Percentiles rank a stretch among this genome's conserved stretches.
These are phyloP conservation scores for Rehmannia glutinosa DNA, from an alignment of 257 asterid species.

Conservation along the genomic window DNA sequence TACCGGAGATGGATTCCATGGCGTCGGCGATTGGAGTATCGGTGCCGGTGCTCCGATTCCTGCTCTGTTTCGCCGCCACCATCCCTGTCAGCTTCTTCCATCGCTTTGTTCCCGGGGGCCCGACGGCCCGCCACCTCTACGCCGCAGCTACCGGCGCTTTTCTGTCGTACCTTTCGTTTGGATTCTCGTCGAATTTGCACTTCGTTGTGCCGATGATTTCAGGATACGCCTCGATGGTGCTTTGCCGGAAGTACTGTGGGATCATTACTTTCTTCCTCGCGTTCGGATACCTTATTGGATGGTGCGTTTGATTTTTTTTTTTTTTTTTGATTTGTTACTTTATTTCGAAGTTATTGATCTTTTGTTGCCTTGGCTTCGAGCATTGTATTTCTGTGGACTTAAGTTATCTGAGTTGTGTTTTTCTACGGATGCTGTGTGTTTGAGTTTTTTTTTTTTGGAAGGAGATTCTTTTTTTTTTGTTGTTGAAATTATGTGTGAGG, in stretches of 20 bases:
- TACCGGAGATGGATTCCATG: slow-evolving; percentile 80
- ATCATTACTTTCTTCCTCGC: slow-evolving; percentile 54
- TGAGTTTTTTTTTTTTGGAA: no score
- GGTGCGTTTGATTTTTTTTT: no score
- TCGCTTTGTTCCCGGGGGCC: slow-evolving; percentile 62
- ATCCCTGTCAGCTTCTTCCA: slow-evolving; percentile 78
- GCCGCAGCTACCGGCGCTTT: slow-evolving; percentile 71
- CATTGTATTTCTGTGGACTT: no score
- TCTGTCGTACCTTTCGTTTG: slow-evolving; percentile 71
- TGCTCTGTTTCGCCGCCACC: slow-evolving; percentile 71
- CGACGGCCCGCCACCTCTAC: slow-evolving; percentile 61
- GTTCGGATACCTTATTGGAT: slow-evolving; percentile 87
- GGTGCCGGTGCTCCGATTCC: slow-evolving; percentile 82
- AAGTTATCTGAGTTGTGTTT: no score
- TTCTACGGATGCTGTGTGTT: no score
- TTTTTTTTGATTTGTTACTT: no score
- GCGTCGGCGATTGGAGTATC: slow-evolving; percentile 84
- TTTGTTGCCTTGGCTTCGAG: no score
- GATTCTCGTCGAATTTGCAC: slow-evolving; percentile 78
- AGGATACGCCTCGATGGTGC: slow-evolving; percentile 78
- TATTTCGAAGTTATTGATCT: no score
- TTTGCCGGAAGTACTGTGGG: slow-evolving; percentile 59
- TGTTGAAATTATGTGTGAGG: no score
- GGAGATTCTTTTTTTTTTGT: no score
- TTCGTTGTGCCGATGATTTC: slow-evolving; percentile 69